A percentile compares a stretch with the other conserved stretches of the same genome.
phyloP scores from a whole-genome alignment of 1,284 basidiomycete species.

The Melampsora americana region DNA sequence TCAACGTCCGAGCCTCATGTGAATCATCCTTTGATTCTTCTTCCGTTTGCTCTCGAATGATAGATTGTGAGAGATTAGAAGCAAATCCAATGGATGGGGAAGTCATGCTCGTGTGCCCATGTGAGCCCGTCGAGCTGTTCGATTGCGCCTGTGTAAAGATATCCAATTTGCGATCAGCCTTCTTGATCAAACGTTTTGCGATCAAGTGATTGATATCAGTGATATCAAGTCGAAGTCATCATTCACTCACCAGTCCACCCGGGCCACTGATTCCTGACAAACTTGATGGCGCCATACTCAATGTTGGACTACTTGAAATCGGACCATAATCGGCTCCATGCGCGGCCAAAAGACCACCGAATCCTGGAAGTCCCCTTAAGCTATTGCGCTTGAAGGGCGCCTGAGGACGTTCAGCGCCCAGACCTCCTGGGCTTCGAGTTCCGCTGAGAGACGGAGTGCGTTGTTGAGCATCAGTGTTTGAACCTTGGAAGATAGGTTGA shows the following conservation, averaged over 20 bases:
- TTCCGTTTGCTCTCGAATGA: constrained; percentile 88
- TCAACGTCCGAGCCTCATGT: constrained; percentile 60
- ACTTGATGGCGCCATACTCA: constrained; percentile 73
- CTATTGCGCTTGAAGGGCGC: constrained; percentile 48
- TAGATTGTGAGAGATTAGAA: constrained; percentile 88
- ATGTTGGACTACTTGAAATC: constrained; percentile 67
- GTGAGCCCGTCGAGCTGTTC: constrained; percentile 40
- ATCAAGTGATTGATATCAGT: constrained; percentile 64
- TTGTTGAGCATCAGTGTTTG: constrained; percentile 57
- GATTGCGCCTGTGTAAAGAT: constrained; percentile 40
- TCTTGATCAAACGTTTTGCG: too few species aligned
- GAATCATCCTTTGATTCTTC: constrained; percentile 75
- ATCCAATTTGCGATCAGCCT: neutral
- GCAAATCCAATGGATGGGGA: constrained; percentile 77
- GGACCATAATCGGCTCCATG: constrained; percentile 45
- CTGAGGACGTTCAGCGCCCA: constrained; percentile 59
- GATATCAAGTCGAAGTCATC: constrained; percentile 55
- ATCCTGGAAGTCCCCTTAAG: constrained; percentile 47
- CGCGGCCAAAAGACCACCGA: constrained; percentile 48
- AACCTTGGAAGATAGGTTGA: constrained; percentile 83
- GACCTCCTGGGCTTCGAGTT: constrained; percentile 75
- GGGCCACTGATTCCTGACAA: constrained; percentile 37
- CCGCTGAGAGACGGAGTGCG: constrained; percentile 65
- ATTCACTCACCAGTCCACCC: constrained; percentile 47
- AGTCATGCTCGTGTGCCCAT: constrained; percentile 37